Evolutionary conservation across 345 rosid genomes (phyloP).

Genomic region (Hevea brasiliensis): DNA sequence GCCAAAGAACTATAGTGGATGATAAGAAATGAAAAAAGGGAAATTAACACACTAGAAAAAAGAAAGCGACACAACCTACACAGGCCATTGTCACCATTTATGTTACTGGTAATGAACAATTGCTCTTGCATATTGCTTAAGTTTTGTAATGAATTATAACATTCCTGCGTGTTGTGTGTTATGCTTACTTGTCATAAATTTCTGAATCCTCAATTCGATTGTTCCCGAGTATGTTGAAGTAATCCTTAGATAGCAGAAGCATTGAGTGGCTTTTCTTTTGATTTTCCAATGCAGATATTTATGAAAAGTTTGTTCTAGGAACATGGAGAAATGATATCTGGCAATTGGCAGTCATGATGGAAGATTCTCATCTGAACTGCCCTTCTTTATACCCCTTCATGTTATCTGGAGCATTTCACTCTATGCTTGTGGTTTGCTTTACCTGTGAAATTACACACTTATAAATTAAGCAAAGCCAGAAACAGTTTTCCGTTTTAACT

Average conservation of each 20-base stretch:
- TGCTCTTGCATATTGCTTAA: not conserved
- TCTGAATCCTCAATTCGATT: not conserved
- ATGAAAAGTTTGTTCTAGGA: not conserved
- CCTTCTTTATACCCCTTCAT: not conserved
- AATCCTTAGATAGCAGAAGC: not conserved
- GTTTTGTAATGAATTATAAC: not conserved
- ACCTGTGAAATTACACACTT: conserved; percentile 47
- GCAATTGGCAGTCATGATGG: not conserved
- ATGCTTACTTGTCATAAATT: not conserved
- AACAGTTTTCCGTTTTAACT: not conserved
- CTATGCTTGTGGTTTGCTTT: conserved; percentile 58
- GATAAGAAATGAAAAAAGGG: not conserved
- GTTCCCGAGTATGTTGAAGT: not conserved
- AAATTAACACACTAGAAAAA: not conserved
- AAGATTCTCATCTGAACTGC: conserved; percentile 6
- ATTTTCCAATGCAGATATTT: not conserved
- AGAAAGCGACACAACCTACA: not conserved
- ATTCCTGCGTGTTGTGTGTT: not conserved
- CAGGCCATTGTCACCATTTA: not conserved
- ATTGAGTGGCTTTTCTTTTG: not conserved
- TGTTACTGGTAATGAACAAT: not conserved
- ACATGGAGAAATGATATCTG: not conserved
- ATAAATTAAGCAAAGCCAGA: conserved; percentile 15
- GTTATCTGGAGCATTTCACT: conserved; percentile 42
- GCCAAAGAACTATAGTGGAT: not conserved